Evolutionary conservation across 768 basidiomycete genomes (phyloP).

Genomic region (Suillus cothurnatus): DNA sequence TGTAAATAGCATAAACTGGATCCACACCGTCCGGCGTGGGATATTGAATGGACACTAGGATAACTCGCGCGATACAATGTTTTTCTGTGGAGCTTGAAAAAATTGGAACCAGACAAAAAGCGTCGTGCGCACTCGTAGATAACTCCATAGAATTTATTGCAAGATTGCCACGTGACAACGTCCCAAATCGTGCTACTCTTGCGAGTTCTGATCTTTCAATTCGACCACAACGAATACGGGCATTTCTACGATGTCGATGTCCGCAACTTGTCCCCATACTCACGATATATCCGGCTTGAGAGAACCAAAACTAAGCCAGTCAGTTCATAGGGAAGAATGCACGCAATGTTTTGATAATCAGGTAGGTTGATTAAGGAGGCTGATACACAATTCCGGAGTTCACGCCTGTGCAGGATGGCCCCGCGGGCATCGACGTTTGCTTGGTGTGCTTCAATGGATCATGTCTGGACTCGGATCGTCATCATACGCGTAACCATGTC

Average conservation of each 20-base stretch:
- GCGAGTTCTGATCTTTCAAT: background rate
- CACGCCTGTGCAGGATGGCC: conserved; percentile 54
- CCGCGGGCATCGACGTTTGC: conserved; percentile 86
- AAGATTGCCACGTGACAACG: background rate
- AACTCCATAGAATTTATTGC: background rate
- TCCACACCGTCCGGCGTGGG: background rate
- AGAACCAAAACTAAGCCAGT: conserved; percentile 65
- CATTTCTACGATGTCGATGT: conserved; percentile 20
- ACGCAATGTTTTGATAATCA: conserved; percentile 97
- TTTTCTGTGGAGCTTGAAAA: background rate
- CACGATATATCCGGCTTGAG: conserved; percentile 48
- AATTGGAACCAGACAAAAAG: background rate
- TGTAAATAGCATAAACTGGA: background rate
- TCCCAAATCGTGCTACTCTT: background rate
- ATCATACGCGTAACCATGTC: conserved; percentile 76
- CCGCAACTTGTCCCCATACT: conserved; percentile 54
- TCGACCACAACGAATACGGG: conserved; percentile 1
- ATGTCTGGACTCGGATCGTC: conserved; percentile 61
- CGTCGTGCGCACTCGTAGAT: background rate
- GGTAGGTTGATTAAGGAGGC: conserved; percentile 41
- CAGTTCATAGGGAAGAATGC: conserved; percentile 90
- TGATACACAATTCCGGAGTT: background rate
- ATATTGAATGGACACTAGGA: background rate
- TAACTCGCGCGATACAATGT: background rate
- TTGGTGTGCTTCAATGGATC: conserved; percentile 94